Percentiles rank a stretch among this genome's conserved stretches.
Conservation (phyloP, 176 grass and related monocot species). For the Tillandsia leiboldiana region DNA sequence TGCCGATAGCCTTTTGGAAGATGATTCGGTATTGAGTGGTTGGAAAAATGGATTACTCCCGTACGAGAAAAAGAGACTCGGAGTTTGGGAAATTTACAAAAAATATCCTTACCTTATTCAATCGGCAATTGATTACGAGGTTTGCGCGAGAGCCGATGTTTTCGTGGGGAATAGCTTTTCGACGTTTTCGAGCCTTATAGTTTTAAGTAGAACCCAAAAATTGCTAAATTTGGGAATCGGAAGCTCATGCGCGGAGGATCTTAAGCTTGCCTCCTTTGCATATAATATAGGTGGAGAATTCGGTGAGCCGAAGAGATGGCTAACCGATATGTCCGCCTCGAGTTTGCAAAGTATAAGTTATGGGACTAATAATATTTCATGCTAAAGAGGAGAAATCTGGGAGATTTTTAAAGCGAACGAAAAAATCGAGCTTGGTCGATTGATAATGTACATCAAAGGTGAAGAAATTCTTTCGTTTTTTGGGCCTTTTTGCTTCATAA, state of each 20-base stretch:
- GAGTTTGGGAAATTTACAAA: slow-evolving; percentile 61
- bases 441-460: not conserved
- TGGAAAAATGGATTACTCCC: slow-evolving; percentile 85
- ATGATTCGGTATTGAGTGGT: slow-evolving; percentile 74
- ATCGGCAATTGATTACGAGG: slow-evolving; percentile 95
- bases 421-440: not conserved
- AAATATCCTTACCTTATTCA: slow-evolving; percentile 89
- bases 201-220: slow-evolving; percentile 69
- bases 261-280: slow-evolving; percentile 57
- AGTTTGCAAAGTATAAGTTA: slow-evolving; percentile 71
- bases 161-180: slow-evolving; percentile 97
- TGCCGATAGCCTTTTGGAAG: slow-evolving; percentile 88
- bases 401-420: not conserved
- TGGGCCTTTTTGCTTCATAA: not conserved
- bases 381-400: slow-evolving; percentile 31
- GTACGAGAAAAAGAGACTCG: slow-evolving; percentile 84
- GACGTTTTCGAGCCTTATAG: slow-evolving; percentile 87
- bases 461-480: not conserved
- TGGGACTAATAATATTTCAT: slow-evolving; percentile 76
- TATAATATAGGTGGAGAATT: slow-evolving; percentile 66
- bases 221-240: slow-evolving; percentile 55
- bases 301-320: slow-evolving; percentile 62
- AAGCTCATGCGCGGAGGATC: slow-evolving; percentile 40
- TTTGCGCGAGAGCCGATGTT: slow-evolving; percentile 68
- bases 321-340: slow-evolving; percentile 66